Conservation (phyloP, 139 green algal species). For the Tetradesmus lagerheimii region DNA sequence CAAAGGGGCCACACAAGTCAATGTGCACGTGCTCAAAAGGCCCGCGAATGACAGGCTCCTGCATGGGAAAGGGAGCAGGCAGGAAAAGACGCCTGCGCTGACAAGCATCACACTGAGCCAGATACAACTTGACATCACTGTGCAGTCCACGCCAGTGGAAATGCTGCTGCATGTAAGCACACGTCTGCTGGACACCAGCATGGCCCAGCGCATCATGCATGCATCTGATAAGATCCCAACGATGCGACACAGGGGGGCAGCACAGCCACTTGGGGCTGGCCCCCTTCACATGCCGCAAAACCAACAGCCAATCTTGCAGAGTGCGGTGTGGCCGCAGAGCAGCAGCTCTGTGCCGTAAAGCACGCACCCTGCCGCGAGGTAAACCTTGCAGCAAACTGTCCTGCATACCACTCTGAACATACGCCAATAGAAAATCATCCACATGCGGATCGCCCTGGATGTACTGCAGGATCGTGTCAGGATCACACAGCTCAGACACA, state of each 20-base stretch:
- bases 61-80: too few species aligned
- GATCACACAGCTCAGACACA: slow-evolving; percentile 31
- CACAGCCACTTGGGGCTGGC: not conserved
- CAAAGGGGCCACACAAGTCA: not conserved
- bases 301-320: slow-evolving; percentile 8
- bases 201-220: slow-evolving; percentile 47
- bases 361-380: too few species aligned
- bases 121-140: too few species aligned
- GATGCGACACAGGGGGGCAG: slow-evolving; percentile 9
- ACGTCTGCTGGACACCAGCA: slow-evolving; percentile 38
- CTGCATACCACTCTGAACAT: too few species aligned
- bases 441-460: too few species aligned
- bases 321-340: not conserved
- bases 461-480: slow-evolving; percentile 8
- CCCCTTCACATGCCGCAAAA: not conserved
- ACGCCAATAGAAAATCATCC: too few species aligned
- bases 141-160: too few species aligned
- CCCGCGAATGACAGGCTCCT: slow-evolving; percentile 44
- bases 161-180: slow-evolving; percentile 29
- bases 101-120: too few species aligned
- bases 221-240: not conserved
- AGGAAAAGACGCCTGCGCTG: too few species aligned
- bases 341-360: not conserved
- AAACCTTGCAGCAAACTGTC: too few species aligned
- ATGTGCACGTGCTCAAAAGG: slow-evolving; percentile 35